A percentile compares a stretch with the other conserved stretches of the same genome.
phyloP scores from a whole-genome alignment of 2,329 filamentous ascomycete species.

The Botrytis fragariae region DNA sequence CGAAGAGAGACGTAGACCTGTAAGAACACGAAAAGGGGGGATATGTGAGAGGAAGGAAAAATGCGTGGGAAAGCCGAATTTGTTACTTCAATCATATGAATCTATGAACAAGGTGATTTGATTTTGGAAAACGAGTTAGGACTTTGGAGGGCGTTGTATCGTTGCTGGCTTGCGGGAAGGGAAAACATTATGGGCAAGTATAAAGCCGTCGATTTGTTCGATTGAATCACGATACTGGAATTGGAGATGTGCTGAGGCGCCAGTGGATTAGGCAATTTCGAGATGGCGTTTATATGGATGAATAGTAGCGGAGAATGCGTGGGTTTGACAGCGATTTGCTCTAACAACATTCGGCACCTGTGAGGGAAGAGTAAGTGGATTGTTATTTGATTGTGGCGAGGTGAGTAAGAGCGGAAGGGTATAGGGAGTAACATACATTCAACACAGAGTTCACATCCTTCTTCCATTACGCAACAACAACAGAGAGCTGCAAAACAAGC shows the following conservation, averaged over 20 bases:
- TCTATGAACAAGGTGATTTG: slow-evolving; percentile 2
- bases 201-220: background rate
- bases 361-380: background rate
- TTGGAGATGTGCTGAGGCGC: background rate
- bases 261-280: background rate
- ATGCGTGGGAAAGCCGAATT: background rate
- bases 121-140: background rate
- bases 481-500: slow-evolving; percentile 49
- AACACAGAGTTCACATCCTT: slow-evolving; percentile 50
- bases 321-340: background rate
- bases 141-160: background rate
- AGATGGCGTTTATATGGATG: background rate
- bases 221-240: background rate
- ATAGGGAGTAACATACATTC: slow-evolving; percentile 41
- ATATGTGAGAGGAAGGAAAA: slow-evolving; percentile 4
- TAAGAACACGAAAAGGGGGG: background rate
- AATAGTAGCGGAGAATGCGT: background rate
- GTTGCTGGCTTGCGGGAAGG: slow-evolving; percentile 4
- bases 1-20: slow-evolving; percentile 9
- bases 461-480: slow-evolving; percentile 52
- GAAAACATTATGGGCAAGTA: slow-evolving; percentile 1
- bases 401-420: background rate
- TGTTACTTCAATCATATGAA: background rate
- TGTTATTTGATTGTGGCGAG: background rate
- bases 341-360: slow-evolving; percentile 20